A percentile compares a stretch with the other conserved stretches of the same genome.
phyloP scores from a whole-genome alignment of 148 eudicot genomes.

The Limonium bicolor region DNA sequence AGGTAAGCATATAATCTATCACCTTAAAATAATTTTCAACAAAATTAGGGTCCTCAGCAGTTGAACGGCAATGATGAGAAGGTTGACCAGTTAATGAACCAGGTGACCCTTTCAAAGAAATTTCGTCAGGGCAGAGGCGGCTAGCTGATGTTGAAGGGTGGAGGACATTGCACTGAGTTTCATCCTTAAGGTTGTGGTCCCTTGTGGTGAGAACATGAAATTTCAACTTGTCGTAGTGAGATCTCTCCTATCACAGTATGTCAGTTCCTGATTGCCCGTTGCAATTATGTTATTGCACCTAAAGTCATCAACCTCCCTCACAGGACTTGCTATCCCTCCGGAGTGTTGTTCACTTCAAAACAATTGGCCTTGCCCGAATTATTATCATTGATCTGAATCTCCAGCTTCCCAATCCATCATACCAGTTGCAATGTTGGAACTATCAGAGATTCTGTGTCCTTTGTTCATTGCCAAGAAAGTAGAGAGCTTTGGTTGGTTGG shows the following conservation, averaged over 20 bases:
- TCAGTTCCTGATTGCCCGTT: constrained; percentile 15
- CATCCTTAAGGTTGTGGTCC: constrained; percentile 10
- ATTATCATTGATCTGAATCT: constrained; percentile 20
- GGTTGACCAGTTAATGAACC: constrained; percentile 21
- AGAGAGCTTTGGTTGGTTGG: constrained; percentile 68
- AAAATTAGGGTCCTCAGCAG: constrained; percentile 67
- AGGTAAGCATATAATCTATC: neutral
- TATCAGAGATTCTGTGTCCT: constrained; percentile 11
- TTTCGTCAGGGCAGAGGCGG: constrained; percentile 13
- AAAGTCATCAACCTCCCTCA: constrained; percentile 9
- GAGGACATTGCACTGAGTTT: constrained; percentile 11
- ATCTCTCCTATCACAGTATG: constrained; percentile 13
- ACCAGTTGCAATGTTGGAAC: constrained; percentile 15
- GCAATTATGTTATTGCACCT: constrained; percentile 8
- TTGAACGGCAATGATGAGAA: constrained; percentile 48
- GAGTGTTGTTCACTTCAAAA: constrained; percentile 40
- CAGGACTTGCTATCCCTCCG: too few species aligned
- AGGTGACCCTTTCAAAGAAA: constrained; percentile 20
- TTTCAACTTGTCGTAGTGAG: constrained; percentile 14
- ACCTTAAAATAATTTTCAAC: constrained; percentile 98
- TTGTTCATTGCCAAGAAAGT: constrained; percentile 46
- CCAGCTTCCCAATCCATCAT: constrained; percentile 18
- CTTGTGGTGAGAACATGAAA: constrained; percentile 10
- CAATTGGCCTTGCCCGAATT: constrained; percentile 10
- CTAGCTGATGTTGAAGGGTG: constrained; percentile 26